Conservation (phyloP, 1,284 basidiomycete species). For the Agaricales sp. region DNA sequence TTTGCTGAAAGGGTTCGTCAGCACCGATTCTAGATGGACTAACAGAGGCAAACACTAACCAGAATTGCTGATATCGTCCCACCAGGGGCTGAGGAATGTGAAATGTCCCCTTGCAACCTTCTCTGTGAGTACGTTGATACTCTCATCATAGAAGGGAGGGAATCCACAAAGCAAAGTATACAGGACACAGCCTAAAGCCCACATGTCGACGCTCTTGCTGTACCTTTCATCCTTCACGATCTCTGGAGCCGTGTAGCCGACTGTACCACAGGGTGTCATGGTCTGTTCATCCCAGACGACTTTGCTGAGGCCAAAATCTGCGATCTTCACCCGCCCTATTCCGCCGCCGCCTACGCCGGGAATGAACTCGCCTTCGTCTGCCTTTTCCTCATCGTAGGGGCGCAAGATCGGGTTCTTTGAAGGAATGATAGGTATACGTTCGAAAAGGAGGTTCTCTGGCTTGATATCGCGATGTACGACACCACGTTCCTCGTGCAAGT, state of each 20-base stretch:
- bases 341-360: constrained; percentile 91
- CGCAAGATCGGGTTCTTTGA: constrained; percentile 70
- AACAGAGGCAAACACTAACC: constrained; percentile 32
- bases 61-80: constrained; percentile 88
- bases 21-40: constrained; percentile 12
- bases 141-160: constrained; percentile 99
- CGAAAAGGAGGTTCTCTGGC: constrained; percentile 95
- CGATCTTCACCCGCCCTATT: constrained; percentile 97
- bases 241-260: constrained; percentile 98
- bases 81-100: constrained; percentile 98
- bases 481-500: constrained; percentile 96
- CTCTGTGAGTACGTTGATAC: constrained; percentile 95
- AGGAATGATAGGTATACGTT: constrained; percentile 87
- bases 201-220: constrained; percentile 99
- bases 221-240: constrained; percentile 99
- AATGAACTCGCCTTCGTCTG: constrained; percentile 95
- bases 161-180: constrained; percentile 99
- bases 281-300: constrained; percentile 99
- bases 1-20: constrained; percentile 53
- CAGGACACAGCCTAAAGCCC: constrained; percentile 97
- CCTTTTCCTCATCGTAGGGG: constrained; percentile 97
- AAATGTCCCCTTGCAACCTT: constrained; percentile 98
- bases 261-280: constrained; percentile 98
- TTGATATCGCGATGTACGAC: constrained; percentile 99
- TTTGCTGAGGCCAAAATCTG: constrained; percentile 97